These are phyloP conservation scores for Xanthoparmelia taractica DNA, from an alignment of 495 filamentous ascomycete species.

Conservation along the genomic window DNA sequence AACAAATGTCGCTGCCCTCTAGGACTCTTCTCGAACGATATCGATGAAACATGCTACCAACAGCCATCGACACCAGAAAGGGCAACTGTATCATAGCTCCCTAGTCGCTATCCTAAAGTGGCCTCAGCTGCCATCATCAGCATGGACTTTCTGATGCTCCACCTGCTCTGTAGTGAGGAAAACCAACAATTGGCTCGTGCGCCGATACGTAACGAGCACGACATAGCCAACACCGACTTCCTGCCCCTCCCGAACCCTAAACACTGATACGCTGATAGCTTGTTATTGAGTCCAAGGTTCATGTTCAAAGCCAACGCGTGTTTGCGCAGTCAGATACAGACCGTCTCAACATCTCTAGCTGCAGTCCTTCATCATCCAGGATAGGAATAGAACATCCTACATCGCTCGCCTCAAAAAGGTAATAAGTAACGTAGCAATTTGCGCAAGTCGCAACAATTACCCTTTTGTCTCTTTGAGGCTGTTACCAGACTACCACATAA, in stretches of 20 bases:
- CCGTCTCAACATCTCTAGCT: neutral
- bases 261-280: neutral
- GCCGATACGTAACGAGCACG: neutral
- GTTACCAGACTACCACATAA: neutral
- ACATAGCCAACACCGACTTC: constrained; percentile 1
- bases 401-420: no score
- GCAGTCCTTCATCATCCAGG: neutral
- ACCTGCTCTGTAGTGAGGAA: neutral
- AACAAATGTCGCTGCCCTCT: neutral
- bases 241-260: constrained; percentile 12
- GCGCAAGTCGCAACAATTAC: constrained; percentile 1
- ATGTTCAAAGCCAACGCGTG: neutral
- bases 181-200: constrained; percentile 11
- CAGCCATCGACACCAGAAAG: neutral
- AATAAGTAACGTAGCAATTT: neutral
- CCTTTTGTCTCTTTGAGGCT: neutral
- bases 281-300: neutral
- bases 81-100: neutral
- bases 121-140: constrained; percentile 5
- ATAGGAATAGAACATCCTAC: neutral
- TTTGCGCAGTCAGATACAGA: neutral
- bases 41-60: constrained; percentile 7
- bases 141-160: neutral
- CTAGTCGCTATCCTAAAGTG: neutral
- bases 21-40: neutral